A percentile compares a stretch with the other conserved stretches of the same genome.
Evolutionary conservation across 352 stramenopile genomes (phyloP).

Genomic region (Phytopythium aichiense): DNA sequence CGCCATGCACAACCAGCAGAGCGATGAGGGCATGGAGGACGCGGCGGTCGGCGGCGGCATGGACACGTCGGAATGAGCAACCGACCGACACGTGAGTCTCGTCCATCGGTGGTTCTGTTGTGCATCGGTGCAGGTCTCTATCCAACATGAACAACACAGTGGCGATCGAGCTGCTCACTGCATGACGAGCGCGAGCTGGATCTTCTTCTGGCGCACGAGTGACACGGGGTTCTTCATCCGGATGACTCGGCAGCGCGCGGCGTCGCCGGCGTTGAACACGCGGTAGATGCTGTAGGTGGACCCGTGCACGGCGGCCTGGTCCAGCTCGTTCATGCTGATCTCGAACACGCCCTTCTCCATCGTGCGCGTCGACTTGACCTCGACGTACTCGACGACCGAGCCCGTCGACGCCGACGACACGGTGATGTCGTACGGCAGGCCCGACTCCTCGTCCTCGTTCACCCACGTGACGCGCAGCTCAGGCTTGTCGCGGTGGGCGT

Average conservation of each 20-base stretch:
- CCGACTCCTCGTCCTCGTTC: conserved; percentile 77
- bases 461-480: conserved; percentile 66
- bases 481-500: conserved; percentile 28
- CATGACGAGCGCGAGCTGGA: conserved; percentile 78
- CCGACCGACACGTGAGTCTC: too few relatives aligned
- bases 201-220: conserved; percentile 78
- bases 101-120: neutral
- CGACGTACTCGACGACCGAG: conserved; percentile 71
- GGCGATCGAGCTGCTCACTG: conserved; percentile 26
- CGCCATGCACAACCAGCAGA: conserved; percentile 38
- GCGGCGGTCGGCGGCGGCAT: conserved; percentile 33
- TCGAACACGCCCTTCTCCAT: conserved; percentile 87
- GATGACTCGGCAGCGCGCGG: conserved; percentile 66
- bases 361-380: conserved; percentile 84
- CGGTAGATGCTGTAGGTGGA: conserved; percentile 83
- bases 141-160: neutral
- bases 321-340: conserved; percentile 88
- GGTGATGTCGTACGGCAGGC: conserved; percentile 77
- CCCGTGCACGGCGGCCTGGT: conserved; percentile 72
- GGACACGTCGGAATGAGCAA: conserved; percentile 48
- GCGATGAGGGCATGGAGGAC: conserved; percentile 38
- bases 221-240: conserved; percentile 82
- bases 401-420: conserved; percentile 29
- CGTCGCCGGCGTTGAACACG: conserved; percentile 80
- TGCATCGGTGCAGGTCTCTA: neutral